Conservation (phyloP, 768 basidiomycete genomes). For the Pisolithus tinctorius region DNA sequence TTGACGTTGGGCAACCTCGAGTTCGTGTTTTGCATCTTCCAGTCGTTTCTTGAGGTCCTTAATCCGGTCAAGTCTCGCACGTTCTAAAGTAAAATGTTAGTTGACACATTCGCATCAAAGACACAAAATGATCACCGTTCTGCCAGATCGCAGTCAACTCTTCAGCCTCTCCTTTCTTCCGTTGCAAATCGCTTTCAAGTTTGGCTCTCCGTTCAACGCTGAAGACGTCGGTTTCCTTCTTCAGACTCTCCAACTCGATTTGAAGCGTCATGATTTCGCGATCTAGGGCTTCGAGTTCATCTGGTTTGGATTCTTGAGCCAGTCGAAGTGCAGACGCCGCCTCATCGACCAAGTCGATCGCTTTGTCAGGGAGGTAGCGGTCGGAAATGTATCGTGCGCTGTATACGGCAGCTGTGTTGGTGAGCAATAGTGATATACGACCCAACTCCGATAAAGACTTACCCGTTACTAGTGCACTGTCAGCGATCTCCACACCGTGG, state of each 20-base stretch:
- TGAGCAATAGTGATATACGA: not conserved
- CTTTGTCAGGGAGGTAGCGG: slow-evolving; percentile 85
- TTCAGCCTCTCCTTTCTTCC: slow-evolving; percentile 57
- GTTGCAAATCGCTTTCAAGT: slow-evolving; percentile 57
- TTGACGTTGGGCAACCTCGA: slow-evolving; percentile 84
- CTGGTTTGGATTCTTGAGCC: slow-evolving; percentile 85
- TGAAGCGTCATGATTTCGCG: slow-evolving; percentile 80
- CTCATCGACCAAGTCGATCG: slow-evolving; percentile 90
- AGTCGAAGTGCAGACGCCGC: slow-evolving; percentile 82
- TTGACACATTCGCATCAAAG: not conserved
- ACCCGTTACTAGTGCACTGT: slow-evolving; percentile 84
- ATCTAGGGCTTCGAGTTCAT: slow-evolving; percentile 75
- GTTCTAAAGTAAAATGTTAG: slow-evolving; percentile 37
- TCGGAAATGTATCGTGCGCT: slow-evolving; percentile 81
- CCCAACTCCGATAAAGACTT: slow-evolving; percentile 7
- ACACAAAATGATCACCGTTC: slow-evolving; percentile 40
- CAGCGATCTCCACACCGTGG: slow-evolving; percentile 89
- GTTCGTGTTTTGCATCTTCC: slow-evolving; percentile 77
- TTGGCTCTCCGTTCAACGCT: slow-evolving; percentile 64
- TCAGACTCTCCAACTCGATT: slow-evolving; percentile 85
- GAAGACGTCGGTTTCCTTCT: slow-evolving; percentile 82
- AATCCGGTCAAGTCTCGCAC: slow-evolving; percentile 57
- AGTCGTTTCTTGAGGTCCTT: slow-evolving; percentile 69
- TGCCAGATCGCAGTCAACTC: slow-evolving; percentile 65
- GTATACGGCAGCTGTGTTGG: slow-evolving; percentile 66